phyloP scores from a whole-genome alignment of 179 eudicot species.

The Spergularia azorica region DNA sequence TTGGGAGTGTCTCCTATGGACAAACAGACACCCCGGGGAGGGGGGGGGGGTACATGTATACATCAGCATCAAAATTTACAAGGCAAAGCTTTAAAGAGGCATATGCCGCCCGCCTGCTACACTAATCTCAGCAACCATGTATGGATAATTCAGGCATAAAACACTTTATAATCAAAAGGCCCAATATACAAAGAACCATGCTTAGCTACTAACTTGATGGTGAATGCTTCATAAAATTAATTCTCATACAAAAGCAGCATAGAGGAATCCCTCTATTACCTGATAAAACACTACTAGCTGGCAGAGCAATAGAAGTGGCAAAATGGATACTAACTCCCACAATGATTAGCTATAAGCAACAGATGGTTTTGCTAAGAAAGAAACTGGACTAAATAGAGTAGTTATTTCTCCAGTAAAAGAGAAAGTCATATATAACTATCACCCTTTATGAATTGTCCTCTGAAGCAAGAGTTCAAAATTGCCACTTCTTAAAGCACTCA shows the following conservation, averaged over 20 bases:
- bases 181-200: not conserved
- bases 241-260: not conserved
- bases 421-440: not conserved
- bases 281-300: not conserved
- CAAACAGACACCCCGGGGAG: too few species aligned
- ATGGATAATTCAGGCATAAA: not conserved
- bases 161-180: not conserved
- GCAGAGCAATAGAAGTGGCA: not conserved
- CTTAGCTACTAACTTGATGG: not conserved
- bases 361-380: not conserved
- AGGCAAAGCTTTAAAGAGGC: not conserved
- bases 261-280: conserved; percentile 12
- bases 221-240: not conserved
- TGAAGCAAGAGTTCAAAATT: conserved; percentile 1
- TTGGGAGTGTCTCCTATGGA: too few species aligned
- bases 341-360: not conserved
- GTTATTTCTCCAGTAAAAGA: too few species aligned
- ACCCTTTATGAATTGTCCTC: not conserved
- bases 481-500: not conserved
- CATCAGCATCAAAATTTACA: not conserved
- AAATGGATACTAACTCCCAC: not conserved
- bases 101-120: not conserved
- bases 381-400: not conserved
- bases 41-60: too few species aligned
- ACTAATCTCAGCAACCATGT: conserved; percentile 6